Percentiles rank a stretch among this genome's conserved stretches.
phyloP scores from a whole-genome alignment of 2,329 filamentous ascomycete species.

The Nothomitra cinnamomea region DNA sequence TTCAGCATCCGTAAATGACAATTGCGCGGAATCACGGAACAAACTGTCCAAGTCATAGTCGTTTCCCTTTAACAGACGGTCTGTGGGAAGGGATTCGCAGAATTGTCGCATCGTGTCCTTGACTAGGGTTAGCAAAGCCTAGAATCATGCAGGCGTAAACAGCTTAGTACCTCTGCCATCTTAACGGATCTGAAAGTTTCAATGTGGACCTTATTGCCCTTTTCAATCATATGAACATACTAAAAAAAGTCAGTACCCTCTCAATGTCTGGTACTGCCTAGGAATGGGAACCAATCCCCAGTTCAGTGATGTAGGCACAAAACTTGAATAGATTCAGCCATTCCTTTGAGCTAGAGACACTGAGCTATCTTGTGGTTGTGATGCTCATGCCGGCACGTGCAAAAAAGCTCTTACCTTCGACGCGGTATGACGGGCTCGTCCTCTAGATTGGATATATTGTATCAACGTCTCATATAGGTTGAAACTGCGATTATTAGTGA shows the following conservation, averaged over 20 bases:
- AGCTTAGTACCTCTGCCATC: slow-evolving; percentile 32
- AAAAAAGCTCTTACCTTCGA: slow-evolving; percentile 34
- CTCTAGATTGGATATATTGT: slow-evolving; percentile 85
- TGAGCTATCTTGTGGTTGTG: no score
- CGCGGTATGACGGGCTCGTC: slow-evolving; percentile 58
- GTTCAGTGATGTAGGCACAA: no score
- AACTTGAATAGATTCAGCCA: no score
- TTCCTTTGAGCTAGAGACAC: no score
- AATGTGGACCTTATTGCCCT: slow-evolving; percentile 43
- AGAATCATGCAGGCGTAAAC: no score
- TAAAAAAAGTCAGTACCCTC: slow-evolving; percentile 9
- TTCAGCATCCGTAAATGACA: slow-evolving; percentile 39
- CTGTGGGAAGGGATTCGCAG: slow-evolving; percentile 55
- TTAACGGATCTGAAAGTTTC: slow-evolving; percentile 41
- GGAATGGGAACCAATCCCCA: neutral
- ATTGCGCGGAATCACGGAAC: slow-evolving; percentile 33
- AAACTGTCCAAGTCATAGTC: slow-evolving; percentile 40
- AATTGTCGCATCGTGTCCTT: slow-evolving; percentile 51
- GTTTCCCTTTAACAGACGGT: slow-evolving; percentile 49
- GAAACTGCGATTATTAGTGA: slow-evolving; percentile 35
- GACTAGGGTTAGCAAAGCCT: neutral
- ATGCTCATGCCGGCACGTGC: no score
- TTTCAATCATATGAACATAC: slow-evolving; percentile 73
- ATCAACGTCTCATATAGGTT: slow-evolving; percentile 83
- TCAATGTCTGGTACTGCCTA: no score